Base-by-base conservation (phyloP, 2,329 filamentous ascomycete species). In the Aspergillus brasiliensis region DNA sequence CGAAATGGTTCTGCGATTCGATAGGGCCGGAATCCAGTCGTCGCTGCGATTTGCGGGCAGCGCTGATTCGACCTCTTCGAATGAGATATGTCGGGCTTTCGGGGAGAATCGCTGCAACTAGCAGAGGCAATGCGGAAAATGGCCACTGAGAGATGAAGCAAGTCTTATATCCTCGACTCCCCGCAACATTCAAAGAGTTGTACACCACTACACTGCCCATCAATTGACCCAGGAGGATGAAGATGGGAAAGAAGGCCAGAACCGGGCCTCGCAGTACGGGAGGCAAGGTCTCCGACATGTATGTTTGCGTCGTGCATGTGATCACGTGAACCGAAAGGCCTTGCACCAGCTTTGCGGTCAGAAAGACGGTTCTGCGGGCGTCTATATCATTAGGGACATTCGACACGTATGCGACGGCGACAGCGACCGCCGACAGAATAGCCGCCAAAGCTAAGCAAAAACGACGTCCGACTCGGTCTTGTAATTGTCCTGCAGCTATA, bases 11-110 rank as follows among this genome's bases (percentile, higher is more conserved):
- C 8, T 68, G 66, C 0, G 78, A 77, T 34, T 80, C 75, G 1
- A 71, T 68, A 4, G 71, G 72, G 0, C 68, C 57, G 0, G 79
- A 78, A 62, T 84, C 80, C 52, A 87, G 79, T 49, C 82, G 80
- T 53, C 75, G 76, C 67, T 85, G 81, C 13, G 82, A 77, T 59
- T 73, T 49, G 0, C 64, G 56, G 71, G 60, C 81, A 69, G 81
- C 67, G 0, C 72, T 71, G 10, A 78, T 67, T 5, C 69, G 68
- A 3, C 71, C 73, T 55, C 77, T 79, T 3, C 81, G 77, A 1
- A 85, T 69, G 1, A 84, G 70, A 60, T 78, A 84, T 0, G 80
- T 74, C 0, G 83, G 83, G 11, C 78, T 82, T 62, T 86, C 83
- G 0, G 83, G 83, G 34, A 85, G 75, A 47, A 81, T 42, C 31